phyloP scores from a whole-genome alignment of 345 rosid genomes.

The Pelargonium nanum region DNA sequence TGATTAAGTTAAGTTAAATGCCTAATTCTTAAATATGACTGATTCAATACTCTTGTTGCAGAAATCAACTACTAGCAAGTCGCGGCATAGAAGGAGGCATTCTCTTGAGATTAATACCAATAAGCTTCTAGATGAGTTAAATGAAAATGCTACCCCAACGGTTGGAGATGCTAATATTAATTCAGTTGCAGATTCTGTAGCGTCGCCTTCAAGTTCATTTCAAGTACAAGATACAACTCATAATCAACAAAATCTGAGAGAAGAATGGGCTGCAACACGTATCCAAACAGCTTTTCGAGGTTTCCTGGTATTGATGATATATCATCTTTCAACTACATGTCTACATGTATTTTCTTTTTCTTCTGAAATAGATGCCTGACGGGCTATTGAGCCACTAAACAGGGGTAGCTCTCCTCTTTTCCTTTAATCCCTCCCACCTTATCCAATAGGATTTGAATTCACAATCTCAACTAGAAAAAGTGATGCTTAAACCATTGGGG shows the following conservation, averaged over 20 bases:
- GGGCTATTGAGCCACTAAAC: too few species aligned
- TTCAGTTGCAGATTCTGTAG: slow-evolving; percentile 32
- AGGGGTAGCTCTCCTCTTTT: too few species aligned
- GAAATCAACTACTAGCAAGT: slow-evolving; percentile 44
- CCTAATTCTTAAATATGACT: neutral
- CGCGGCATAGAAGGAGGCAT: slow-evolving; percentile 47
- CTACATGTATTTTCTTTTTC: too few species aligned
- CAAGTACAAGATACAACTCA: slow-evolving; percentile 32
- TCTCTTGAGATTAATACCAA: slow-evolving; percentile 46
- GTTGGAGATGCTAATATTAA: slow-evolving; percentile 25
- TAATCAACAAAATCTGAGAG: slow-evolving; percentile 32
- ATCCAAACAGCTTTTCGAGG: slow-evolving; percentile 93
- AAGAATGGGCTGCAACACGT: slow-evolving; percentile 67
- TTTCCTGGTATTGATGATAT: slow-evolving; percentile 59
- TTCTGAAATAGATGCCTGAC: too few species aligned
- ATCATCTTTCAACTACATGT: slow-evolving; percentile 4
- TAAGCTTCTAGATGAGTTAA: slow-evolving; percentile 43
- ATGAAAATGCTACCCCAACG: slow-evolving; percentile 17
- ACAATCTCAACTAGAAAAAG: too few species aligned
- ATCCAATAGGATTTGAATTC: too few species aligned
- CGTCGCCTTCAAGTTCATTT: slow-evolving; percentile 40
- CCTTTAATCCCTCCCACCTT: too few species aligned
- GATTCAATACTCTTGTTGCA: slow-evolving; percentile 17
- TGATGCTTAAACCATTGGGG: too few species aligned
- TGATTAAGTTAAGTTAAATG: neutral